Base-by-base conservation (phyloP, 441 rosid genomes). In the Erodium moschatum region DNA sequence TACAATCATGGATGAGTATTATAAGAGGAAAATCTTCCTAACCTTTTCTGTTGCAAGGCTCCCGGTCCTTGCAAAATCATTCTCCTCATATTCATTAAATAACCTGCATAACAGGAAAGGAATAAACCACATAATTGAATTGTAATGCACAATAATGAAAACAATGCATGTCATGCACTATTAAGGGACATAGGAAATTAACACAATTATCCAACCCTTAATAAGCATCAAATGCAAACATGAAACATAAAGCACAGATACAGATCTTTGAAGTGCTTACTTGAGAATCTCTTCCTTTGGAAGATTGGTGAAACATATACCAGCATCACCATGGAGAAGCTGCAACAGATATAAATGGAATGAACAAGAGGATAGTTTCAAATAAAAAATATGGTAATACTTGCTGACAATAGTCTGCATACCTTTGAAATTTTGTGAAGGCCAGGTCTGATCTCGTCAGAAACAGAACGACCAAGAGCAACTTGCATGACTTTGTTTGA, bases 401-500 rank as follows among this genome's bases (percentile, higher is more conserved):
- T 9, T 58, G 27, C 13, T 20, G 64, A 35, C 40, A 20, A 0
- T 9, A 4, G 60, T 16, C 15, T 20, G 5, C n/a, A 62, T 75
- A 91, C 97, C 91, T 88, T 94, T 40, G 99, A 88, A 66, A 78
- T 90, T 81, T 86, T 89, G 71, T 76, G 76, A 75, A 90, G 73
- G 16, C 97, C 89, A 0, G 94, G 84, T 76, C 88, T 81, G 69
- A 84, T 71, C 82, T 91, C 98, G 76, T 89, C 94, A 24, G 97
- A 80, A 81, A 74, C 87, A 20, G 91, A 85, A 44, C 98, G 96
- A 63, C 98, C 98, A 27, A 94, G 78, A 64, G 99, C 86, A 65
- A 94, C 91, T 71, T 91, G 97, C 97, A 91, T 94, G 27, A 91
- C 99, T 82, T 91, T 94, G 79, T 94, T 94, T 20, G 99, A 91